These are phyloP conservation scores for Suhomyces pyralidae DNA, from an alignment of 805 yeast genomes.

Conservation along the genomic window DNA sequence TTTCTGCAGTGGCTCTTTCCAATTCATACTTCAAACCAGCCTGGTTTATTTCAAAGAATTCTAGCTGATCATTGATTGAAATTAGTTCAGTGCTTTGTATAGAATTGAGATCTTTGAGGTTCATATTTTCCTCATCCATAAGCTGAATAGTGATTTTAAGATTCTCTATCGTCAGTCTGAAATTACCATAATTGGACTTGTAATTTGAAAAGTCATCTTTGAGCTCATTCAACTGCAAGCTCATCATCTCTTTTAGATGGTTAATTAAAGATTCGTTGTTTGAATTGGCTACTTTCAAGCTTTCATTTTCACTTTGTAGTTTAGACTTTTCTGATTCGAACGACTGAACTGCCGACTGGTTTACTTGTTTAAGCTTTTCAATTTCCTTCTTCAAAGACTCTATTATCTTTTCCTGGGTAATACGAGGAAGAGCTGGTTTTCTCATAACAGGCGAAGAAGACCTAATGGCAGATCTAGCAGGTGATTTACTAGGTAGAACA, in stretches of 20 bases:
- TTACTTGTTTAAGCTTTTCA: conserved; percentile 11
- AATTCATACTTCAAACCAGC: conserved; percentile 5
- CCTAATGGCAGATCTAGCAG: no score
- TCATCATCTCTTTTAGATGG: conserved; percentile 5
- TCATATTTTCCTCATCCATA: conserved; percentile 8
- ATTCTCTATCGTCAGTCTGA: conserved; percentile 4
- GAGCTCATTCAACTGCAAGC: conserved; percentile 8
- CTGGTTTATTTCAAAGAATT: conserved; percentile 6
- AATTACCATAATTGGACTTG: conserved; percentile 7
- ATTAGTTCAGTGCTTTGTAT: conserved; percentile 5
- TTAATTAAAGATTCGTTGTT: conserved; percentile 1
- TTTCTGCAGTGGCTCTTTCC: conserved; percentile 5
- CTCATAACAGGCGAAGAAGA: not conserved
- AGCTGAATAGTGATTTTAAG: conserved; percentile 1
- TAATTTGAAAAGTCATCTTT: conserved; percentile 9
- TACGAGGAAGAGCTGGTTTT: not conserved
- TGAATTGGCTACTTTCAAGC: not conserved
- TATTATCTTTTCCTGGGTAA: conserved; percentile 1
- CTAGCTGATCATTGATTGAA: conserved; percentile 7
- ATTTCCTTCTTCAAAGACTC: conserved; percentile 11
- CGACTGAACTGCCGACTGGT: not conserved
- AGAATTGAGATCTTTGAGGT: conserved; percentile 8
- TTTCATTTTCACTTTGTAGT: conserved; percentile 2
- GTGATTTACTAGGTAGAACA: no score
- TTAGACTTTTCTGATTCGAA: conserved; percentile 1